A percentile compares a stretch with the other conserved stretches of the same genome.
phyloP scores from a whole-genome alignment of 805 yeast genomes.

The Peterozyma xylosa region DNA sequence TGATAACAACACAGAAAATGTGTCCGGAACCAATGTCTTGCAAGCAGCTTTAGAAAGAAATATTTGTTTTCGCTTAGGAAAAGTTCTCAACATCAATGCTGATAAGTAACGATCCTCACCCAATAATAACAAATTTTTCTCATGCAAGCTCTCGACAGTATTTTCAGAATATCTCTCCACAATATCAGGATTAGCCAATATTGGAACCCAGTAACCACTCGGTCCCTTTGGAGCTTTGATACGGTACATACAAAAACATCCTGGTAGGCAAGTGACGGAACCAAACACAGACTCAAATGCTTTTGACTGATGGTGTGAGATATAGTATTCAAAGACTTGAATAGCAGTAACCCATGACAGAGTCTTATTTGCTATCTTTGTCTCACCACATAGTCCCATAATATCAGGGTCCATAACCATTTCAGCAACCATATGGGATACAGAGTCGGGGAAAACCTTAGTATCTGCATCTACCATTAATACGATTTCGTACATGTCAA shows the following conservation, averaged over 20 bases:
- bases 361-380: conserved; percentile 78
- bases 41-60: conserved; percentile 90
- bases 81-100: conserved; percentile 78
- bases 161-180: conserved; percentile 89
- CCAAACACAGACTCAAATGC: conserved; percentile 95
- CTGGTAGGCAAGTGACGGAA: conserved; percentile 92
- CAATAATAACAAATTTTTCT: conserved; percentile 72
- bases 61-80: conserved; percentile 82
- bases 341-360: conserved; percentile 88
- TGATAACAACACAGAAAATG: conserved; percentile 70
- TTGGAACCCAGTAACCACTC: conserved; percentile 87
- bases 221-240: conserved; percentile 82
- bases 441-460: conserved; percentile 74
- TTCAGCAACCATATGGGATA: conserved; percentile 86
- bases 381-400: conserved; percentile 95
- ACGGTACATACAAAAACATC: conserved; percentile 89
- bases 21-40: conserved; percentile 84
- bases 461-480: conserved; percentile 97
- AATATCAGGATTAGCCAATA: conserved; percentile 86
- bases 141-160: conserved; percentile 75
- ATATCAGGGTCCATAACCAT: conserved; percentile 80
- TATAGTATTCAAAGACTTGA: conserved; percentile 89
- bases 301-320: conserved; percentile 90
- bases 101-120: conserved; percentile 90
- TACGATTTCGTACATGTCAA: conserved; percentile 73